Evolutionary conservation across 176 grass and related monocot genomes (phyloP).

Genomic region (Themeda triandra): DNA sequence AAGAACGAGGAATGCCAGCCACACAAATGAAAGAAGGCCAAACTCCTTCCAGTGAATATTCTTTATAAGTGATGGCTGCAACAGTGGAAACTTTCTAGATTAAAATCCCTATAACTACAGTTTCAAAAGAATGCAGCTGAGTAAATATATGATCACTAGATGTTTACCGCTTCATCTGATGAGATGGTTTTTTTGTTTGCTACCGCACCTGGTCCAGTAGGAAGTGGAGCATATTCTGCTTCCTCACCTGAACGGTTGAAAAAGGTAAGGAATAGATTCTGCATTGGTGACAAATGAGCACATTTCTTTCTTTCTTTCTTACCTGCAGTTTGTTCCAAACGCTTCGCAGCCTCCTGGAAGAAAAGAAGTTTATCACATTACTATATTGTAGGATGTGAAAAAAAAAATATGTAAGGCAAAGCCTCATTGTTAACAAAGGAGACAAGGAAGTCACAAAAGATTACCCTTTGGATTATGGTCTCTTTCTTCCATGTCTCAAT

Average conservation of each 20-base stretch:
- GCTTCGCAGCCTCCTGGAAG: conserved; percentile 60
- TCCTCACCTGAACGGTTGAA: conserved; percentile 42
- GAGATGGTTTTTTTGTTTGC: conserved; percentile 22
- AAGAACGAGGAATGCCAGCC: conserved; percentile 77
- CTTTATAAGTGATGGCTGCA: conserved; percentile 57
- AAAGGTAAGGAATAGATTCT: conserved; percentile 7
- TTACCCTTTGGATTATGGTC: conserved; percentile 65
- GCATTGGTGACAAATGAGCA: conserved; percentile 11
- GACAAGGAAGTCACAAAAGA: background rate
- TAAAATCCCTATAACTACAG: background rate
- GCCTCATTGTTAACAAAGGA: background rate
- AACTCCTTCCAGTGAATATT: conserved; percentile 90
- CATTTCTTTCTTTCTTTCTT: conserved; percentile 28
- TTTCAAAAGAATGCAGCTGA: background rate
- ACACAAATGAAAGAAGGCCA: conserved; percentile 79
- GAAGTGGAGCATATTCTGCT: conserved; percentile 60
- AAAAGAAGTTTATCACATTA: conserved; percentile 4
- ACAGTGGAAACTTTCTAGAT: conserved; percentile 19
- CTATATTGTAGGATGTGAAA: background rate
- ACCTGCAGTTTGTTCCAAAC: conserved; percentile 44
- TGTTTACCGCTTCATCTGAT: conserved; percentile 56
- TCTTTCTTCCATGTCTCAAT: conserved; percentile 98
- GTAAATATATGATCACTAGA: background rate
- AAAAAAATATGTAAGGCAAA: background rate
- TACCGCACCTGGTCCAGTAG: conserved; percentile 63